phyloP scores from a whole-genome alignment of 1,284 basidiomycete genomes.

The Phellinidium pouzarii region DNA sequence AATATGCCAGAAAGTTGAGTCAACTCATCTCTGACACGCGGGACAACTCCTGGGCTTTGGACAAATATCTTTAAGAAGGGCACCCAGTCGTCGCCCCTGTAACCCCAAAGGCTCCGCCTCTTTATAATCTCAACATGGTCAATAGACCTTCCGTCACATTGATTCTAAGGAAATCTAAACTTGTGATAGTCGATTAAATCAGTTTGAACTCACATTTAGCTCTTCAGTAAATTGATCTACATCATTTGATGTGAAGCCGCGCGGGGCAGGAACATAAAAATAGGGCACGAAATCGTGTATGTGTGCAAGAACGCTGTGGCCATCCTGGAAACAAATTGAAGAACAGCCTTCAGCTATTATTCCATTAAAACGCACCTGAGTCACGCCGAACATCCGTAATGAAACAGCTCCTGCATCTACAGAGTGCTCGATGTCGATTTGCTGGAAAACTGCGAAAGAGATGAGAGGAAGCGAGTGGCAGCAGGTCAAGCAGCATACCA shows the following conservation, averaged over 20 bases:
- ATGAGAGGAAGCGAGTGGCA: background rate
- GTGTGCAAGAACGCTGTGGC: conserved; percentile 82
- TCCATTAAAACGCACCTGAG: conserved; percentile 46
- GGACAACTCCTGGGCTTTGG: conserved; percentile 64
- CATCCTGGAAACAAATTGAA: conserved; percentile 41
- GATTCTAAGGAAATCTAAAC: conserved; percentile 24
- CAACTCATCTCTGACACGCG: conserved; percentile 88
- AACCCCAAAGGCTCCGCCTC: conserved; percentile 80
- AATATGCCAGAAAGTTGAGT: conserved; percentile 4
- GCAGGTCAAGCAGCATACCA: conserved; percentile 28
- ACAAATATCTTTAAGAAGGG: conserved; percentile 83
- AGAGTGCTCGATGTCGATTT: conserved; percentile 85
- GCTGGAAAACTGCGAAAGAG: conserved; percentile 69
- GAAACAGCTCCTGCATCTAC: conserved; percentile 48
- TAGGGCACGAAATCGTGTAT: conserved; percentile 84
- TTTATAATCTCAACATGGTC: conserved; percentile 54
- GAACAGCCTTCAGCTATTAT: background rate
- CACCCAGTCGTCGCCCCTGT: conserved; percentile 70
- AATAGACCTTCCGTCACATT: conserved; percentile 35
- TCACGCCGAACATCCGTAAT: conserved; percentile 85
- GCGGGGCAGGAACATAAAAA: conserved; percentile 83
- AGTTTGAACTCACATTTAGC: conserved; percentile 60
- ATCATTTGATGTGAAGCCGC: conserved; percentile 72
- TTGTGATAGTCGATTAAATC: background rate
- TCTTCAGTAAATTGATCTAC: conserved; percentile 57